phyloP scores from a whole-genome alignment of 164 flowering plant genomes.

The Piper longum region DNA sequence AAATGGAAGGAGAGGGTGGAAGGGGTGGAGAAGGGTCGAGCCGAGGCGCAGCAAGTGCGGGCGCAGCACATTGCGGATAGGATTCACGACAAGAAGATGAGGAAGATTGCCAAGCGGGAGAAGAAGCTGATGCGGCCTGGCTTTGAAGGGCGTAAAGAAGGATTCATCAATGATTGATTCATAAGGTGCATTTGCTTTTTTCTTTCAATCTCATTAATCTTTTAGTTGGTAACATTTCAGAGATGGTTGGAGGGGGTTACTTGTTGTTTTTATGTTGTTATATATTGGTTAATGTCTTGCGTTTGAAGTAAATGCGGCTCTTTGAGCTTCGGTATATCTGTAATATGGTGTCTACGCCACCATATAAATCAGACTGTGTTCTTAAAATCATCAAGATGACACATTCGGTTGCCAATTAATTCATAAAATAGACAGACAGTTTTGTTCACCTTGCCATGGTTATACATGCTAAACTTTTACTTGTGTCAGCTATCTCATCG shows the following conservation, averaged over 20 bases:
- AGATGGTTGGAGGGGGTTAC: too few relatives aligned
- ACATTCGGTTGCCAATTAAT: too few relatives aligned
- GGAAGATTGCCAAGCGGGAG: constrained; percentile 73
- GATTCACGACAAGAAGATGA: constrained; percentile 51
- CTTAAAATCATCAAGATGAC: too few relatives aligned
- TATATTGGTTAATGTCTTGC: background rate
- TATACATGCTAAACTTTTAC: too few relatives aligned
- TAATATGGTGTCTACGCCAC: too few relatives aligned
- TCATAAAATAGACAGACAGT: too few relatives aligned
- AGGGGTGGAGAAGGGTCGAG: constrained; percentile 32
- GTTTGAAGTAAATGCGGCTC: background rate
- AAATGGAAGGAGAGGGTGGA: constrained; percentile 81
- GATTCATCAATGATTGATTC: constrained; percentile 32
- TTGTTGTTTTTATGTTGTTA: too few relatives aligned
- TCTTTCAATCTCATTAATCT: too few relatives aligned
- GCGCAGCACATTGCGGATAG: constrained; percentile 44
- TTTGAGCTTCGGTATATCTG: background rate
- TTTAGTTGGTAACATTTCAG: too few relatives aligned
- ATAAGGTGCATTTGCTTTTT: background rate
- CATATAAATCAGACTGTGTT: too few relatives aligned
- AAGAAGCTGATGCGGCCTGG: constrained; percentile 90
- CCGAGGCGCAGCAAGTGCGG: constrained; percentile 58
- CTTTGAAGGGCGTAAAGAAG: constrained; percentile 81
- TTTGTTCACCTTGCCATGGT: too few relatives aligned
- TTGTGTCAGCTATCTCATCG: too few relatives aligned